Evolutionary conservation across 169 alveolate species (phyloP), one percentile per base, ranked within the genome.

Genomic region (Babesia caballi): DNA sequence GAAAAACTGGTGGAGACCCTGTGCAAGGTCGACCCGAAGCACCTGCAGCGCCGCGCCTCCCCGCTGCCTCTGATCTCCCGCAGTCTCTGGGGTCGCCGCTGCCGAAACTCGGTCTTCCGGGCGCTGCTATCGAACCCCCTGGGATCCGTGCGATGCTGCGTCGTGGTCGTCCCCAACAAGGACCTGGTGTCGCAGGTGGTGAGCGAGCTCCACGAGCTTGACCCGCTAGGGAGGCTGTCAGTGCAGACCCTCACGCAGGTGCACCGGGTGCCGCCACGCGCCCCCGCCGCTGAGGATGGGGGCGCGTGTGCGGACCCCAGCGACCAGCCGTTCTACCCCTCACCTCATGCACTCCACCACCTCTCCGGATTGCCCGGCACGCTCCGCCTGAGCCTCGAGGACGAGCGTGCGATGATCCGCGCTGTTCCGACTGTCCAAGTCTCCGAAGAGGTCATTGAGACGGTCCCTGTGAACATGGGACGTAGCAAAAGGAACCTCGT

Each of bases 171-270:
- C 23, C 83, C 89, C 12, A 84, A 84, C 40, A 88, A 83, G 68
- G 91, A 88, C 47, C 63, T 83, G 41, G 84, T 83, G 32, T 57
- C 83, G 38, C 93, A 88, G 57, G 84, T 88, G 23, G 38, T 88
- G 17, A 51, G 50, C 17, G 83, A 80, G 58, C 53, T 88, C 32
- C 53, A 58, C 47, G 56, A 66, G 33, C 35, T 88, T 28, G 93
- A 88, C 51, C 66, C 81, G 6, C 56, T 88, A 23, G 87, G 89
- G 15, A 61, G 93, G 44, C 58, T 83, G 50, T 81, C 89, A 21
- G 65, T 88, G 33, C 93, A 88, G 71, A 84, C 91, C 3, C 66
- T 88, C 51, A 73, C 85, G 14, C 83, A 75, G 21, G 85, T 84
- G 15, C 81, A 75, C 28, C 50, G 32, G 14, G 33, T 41, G 12